Evolutionary conservation across 768 basidiomycete species (phyloP).

Genomic region (Cyathus striatus): DNA sequence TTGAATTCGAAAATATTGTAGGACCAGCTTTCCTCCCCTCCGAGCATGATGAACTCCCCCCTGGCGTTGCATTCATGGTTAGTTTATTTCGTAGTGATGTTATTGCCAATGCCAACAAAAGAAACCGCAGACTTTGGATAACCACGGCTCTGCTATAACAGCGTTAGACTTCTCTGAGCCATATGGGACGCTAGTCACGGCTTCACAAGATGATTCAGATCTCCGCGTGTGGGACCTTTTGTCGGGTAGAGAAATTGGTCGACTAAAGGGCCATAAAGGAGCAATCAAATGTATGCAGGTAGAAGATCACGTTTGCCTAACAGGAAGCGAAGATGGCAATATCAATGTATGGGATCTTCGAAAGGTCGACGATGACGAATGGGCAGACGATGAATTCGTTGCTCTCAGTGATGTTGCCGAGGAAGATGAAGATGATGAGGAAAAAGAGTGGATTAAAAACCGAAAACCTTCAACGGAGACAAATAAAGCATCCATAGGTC

Average conservation of each 20-base stretch:
- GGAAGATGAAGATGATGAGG: constrained; percentile 50
- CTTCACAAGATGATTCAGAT: constrained; percentile 79
- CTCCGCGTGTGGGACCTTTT: constrained; percentile 95
- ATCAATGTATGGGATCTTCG: constrained; percentile 90
- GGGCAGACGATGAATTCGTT: constrained; percentile 50
- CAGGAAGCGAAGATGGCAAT: constrained; percentile 84
- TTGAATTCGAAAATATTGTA: constrained; percentile 14
- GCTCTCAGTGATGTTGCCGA: constrained; percentile 59
- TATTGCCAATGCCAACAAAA: no score
- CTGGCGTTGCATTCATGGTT: constrained; percentile 97
- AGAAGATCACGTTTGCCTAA: constrained; percentile 85
- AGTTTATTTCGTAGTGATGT: no score
- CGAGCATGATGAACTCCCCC: constrained; percentile 93
- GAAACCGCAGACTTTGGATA: constrained; percentile 81
- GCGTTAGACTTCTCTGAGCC: constrained; percentile 96
- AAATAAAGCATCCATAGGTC: constrained; percentile 61
- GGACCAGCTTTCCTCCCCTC: constrained; percentile 96
- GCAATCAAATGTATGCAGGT: constrained; percentile 89
- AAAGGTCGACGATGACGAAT: constrained; percentile 68
- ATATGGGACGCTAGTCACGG: constrained; percentile 88
- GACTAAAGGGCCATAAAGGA: constrained; percentile 76
- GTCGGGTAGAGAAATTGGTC: constrained; percentile 81
- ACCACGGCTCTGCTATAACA: constrained; percentile 77
- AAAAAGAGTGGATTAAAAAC: constrained; percentile 35
- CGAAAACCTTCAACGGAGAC: constrained; percentile 27